These are phyloP conservation scores for Penicillium sp. DNA, from an alignment of 2,329 filamentous ascomycete genomes.

Conservation along the genomic window DNA sequence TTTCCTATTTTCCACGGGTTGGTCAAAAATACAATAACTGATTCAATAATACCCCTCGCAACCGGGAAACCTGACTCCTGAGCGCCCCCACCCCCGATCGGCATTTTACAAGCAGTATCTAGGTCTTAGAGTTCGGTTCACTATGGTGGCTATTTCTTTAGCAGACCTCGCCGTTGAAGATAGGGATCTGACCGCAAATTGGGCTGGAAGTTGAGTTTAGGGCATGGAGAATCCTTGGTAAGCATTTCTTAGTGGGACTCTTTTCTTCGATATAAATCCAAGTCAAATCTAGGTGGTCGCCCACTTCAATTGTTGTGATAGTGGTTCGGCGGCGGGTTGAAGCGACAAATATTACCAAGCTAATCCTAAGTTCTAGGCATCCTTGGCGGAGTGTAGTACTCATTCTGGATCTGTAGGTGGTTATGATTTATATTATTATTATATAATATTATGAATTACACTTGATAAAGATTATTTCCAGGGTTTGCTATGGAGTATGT, in stretches of 20 bases:
- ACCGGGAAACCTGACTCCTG: conserved; percentile 5
- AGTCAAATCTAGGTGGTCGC: not conserved
- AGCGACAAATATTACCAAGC: conserved; percentile 9
- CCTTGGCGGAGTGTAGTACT: not conserved
- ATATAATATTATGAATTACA: not conserved
- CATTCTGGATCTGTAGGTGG: not conserved
- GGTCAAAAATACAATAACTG: conserved; percentile 1
- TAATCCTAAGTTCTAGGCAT: not conserved
- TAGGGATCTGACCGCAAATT: conserved; percentile 23
- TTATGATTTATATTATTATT: not conserved
- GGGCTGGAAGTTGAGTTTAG: not conserved
- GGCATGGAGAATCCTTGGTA: conserved; percentile 11
- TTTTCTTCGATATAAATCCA: conserved; percentile 12
- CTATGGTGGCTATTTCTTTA: not conserved
- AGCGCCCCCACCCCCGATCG: not conserved
- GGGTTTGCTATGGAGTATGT: no score
- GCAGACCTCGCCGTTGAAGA: not conserved
- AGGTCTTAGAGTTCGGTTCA: conserved; percentile 2
- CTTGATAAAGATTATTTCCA: not conserved
- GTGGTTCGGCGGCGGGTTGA: conserved; percentile 7
- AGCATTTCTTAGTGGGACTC: not conserved
- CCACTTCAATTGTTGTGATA: not conserved
- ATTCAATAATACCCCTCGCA: conserved; percentile 3
- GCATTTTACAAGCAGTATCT: conserved; percentile 10
- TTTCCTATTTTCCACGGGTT: not conserved